Conservation (phyloP, 768 basidiomycete species). For the Amanita subjunquillea region DNA sequence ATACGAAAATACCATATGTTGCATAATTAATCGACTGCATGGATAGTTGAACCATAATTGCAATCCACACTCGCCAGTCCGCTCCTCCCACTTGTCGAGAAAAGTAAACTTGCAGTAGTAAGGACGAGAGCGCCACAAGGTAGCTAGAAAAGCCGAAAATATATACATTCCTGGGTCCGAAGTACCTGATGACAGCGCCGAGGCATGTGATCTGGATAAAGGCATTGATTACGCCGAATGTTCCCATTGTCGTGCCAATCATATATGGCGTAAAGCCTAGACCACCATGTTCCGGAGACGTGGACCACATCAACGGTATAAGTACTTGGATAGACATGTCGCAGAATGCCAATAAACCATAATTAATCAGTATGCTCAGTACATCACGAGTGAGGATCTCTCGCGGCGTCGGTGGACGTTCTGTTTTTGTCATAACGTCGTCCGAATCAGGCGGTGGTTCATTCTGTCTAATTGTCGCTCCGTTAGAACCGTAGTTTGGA, state of each 20-base stretch:
- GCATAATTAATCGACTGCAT: not conserved
- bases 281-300: conserved; percentile 43
- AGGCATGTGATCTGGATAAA: conserved; percentile 41
- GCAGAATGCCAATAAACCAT: not conserved
- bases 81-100: not conserved
- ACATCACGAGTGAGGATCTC: not conserved
- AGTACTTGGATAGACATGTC: conserved; percentile 1
- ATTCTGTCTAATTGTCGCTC: not conserved
- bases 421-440: no score
- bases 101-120: conserved; percentile 5
- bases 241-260: conserved; percentile 43
- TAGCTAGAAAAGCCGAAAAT: conserved; percentile 18
- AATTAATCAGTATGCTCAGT: not conserved
- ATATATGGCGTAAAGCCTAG: conserved; percentile 40
- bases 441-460: not conserved
- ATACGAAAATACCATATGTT: not conserved
- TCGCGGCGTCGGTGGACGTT: not conserved
- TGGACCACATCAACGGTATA: conserved; percentile 27
- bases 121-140: conserved; percentile 9
- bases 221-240: conserved; percentile 42
- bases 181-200: conserved; percentile 29
- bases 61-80: not conserved
- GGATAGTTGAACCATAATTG: not conserved
- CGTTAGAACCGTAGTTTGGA: not conserved
- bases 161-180: conserved; percentile 35